Conservation (phyloP, 257 asterid species). For the Capsicum baccatum region DNA sequence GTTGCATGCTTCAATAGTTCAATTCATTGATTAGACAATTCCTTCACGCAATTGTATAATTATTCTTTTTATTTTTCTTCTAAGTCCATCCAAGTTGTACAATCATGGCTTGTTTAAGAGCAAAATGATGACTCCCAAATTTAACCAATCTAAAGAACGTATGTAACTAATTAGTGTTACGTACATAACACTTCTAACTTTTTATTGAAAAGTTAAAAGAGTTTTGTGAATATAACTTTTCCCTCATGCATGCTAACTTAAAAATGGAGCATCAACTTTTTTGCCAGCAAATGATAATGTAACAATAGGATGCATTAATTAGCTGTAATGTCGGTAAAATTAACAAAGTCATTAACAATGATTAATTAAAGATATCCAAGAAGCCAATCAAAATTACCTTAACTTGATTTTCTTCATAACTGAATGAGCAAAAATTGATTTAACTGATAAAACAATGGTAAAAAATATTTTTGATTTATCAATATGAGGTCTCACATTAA, state of each 20-base stretch:
- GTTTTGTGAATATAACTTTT: neutral
- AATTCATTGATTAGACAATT: neutral
- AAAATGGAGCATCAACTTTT: conserved; percentile 9
- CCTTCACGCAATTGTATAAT: neutral
- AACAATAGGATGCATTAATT: neutral
- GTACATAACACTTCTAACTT: conserved; percentile 17
- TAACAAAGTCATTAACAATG: neutral
- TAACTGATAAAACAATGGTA: no score
- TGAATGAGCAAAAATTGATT: no score
- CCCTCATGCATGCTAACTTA: conserved; percentile 19
- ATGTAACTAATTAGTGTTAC: neutral
- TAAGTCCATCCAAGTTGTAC: neutral
- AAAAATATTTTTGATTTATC: no score
- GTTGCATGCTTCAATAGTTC: neutral
- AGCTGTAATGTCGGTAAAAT: conserved; percentile 2
- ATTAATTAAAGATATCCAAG: conserved; percentile 3
- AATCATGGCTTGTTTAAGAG: neutral
- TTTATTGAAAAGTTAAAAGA: neutral
- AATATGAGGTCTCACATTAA: no score
- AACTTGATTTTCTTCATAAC: no score
- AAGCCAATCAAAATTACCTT: neutral
- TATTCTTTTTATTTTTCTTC: neutral
- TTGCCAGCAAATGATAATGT: conserved; percentile 24
- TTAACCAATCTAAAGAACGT: neutral
- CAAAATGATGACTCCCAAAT: neutral